These are phyloP conservation scores for Botrytis pseudocinerea DNA, from an alignment of 2,329 filamentous ascomycete species.

Conservation along the genomic window DNA sequence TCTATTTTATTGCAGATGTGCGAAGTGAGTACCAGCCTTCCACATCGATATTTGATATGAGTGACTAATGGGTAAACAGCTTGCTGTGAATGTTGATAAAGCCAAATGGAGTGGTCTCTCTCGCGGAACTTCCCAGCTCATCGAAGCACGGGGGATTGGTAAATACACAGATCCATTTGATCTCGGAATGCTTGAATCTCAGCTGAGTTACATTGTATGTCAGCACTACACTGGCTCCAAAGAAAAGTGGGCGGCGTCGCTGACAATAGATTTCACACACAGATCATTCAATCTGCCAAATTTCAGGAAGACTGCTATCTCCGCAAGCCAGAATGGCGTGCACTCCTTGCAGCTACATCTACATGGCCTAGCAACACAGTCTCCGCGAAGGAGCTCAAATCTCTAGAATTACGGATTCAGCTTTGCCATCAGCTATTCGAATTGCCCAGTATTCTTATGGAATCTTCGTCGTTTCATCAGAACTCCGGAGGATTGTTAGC, in stretches of 20 bases:
- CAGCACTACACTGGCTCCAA: background rate
- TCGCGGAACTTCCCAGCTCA: constrained; percentile 24
- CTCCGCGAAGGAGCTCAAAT: background rate
- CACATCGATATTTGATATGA: background rate
- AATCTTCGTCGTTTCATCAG: background rate
- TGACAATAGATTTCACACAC: background rate
- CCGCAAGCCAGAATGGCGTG: constrained; percentile 18
- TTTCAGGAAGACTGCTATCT: constrained; percentile 20
- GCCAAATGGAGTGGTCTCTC: constrained; percentile 27
- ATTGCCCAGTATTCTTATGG: background rate
- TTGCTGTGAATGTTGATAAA: constrained; percentile 25
- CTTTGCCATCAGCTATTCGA: background rate
- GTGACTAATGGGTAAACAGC: constrained; percentile 13
- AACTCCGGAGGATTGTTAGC: background rate
- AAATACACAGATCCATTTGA: constrained; percentile 28
- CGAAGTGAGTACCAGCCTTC: constrained; percentile 21
- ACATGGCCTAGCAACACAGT: constrained; percentile 1
- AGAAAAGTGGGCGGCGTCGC: background rate
- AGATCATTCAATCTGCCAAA: constrained; percentile 17
- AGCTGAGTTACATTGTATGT: constrained; percentile 28
- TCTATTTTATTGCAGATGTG: constrained; percentile 30
- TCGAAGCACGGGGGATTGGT: constrained; percentile 23
- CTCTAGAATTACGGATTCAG: constrained; percentile 1
- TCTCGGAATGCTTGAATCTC: constrained; percentile 28
- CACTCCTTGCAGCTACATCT: background rate